Conservation (phyloP, 164 flowering plant species). For the Umbellularia californica region DNA sequence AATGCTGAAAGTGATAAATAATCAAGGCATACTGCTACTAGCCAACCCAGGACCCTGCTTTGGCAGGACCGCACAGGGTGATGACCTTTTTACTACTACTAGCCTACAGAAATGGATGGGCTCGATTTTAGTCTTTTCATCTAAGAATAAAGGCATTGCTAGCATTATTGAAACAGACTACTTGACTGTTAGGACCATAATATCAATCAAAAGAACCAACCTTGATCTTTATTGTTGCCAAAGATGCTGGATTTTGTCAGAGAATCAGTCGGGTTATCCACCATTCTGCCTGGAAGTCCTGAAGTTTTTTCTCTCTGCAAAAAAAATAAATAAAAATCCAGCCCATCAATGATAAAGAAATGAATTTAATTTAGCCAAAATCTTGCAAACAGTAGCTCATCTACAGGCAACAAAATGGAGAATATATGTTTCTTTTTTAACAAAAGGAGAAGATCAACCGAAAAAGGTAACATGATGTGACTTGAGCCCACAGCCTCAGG, state of each 20-base stretch:
- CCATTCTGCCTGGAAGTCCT: slow-evolving; percentile 8
- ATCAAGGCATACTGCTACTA: too few relatives aligned
- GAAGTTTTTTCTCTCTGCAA: slow-evolving; percentile 45
- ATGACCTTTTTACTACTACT: background rate
- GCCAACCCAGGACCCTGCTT: too few relatives aligned
- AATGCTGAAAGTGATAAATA: too few relatives aligned
- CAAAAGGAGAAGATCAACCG: background rate
- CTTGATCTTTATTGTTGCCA: slow-evolving; percentile 25
- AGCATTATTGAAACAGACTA: background rate
- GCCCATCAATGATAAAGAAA: background rate
- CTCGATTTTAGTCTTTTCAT: background rate
- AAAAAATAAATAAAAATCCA: background rate
- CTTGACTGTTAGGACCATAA: background rate
- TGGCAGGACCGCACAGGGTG: background rate
- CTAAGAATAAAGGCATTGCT: background rate
- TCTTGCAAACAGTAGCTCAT: background rate
- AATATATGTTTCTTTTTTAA: background rate
- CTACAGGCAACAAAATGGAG: background rate
- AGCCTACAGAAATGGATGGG: background rate
- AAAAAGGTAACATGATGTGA: background rate
- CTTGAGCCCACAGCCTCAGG: background rate
- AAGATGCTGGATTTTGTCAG: slow-evolving; percentile 28
- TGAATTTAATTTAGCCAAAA: background rate
- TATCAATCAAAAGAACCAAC: slow-evolving; percentile 17
- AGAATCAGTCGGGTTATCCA: slow-evolving; percentile 37